Base-by-base conservation (phyloP, 495 filamentous ascomycete genomes). In the Alectoria sarmentosa region DNA sequence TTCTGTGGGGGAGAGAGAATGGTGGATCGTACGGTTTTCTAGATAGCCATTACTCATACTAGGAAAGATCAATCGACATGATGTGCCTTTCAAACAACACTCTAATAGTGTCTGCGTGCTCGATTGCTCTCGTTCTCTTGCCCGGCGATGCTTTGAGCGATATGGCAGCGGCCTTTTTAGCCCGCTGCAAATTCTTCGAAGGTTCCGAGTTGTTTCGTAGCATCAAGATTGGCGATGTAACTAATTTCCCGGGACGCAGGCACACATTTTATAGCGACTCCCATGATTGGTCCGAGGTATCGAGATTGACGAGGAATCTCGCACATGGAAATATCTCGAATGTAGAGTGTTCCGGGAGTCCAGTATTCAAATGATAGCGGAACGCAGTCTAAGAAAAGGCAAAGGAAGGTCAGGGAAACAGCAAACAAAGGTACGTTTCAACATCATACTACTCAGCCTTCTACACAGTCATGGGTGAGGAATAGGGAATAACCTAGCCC, bases 31-130 rank as follows among this genome's bases (percentile, higher is more conserved):
- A 28, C 19, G 30, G 17, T 36, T 32, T 21, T 34, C 30, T 55
- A 55, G 52, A 34, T 55, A 55, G 52, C 14, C 14, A 55, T 55
- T 55, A 55, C 52, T 10, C n/a, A n/a, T n/a, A n/a, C n/a, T n/a
- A n/a, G 34, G 52, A 21, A 30, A 30, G 14, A 30, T 21, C 10
- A 34, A 1, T 21, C 30, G 1, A n/a, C 34, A 21, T 11, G 30
- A 55, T 34, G 52, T 30, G 52, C 28, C 28, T 55, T 34, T 6
- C 30, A 9, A 3, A 55, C 8, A 11, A 34, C 2, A 21, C 14
- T 10, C 21, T 17, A 7, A n/a, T 15, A 21, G 30, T 7, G 9
- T 55, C 17, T 34, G 30, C 7, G 49, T 55, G 52, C 30, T 21
- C 15, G 28, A 55, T 34, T 34, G 28, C 15, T 21, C 52, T 30